Evolutionary conservation across 805 yeast species (phyloP).

Genomic region (Yarrowia divulgata): DNA sequence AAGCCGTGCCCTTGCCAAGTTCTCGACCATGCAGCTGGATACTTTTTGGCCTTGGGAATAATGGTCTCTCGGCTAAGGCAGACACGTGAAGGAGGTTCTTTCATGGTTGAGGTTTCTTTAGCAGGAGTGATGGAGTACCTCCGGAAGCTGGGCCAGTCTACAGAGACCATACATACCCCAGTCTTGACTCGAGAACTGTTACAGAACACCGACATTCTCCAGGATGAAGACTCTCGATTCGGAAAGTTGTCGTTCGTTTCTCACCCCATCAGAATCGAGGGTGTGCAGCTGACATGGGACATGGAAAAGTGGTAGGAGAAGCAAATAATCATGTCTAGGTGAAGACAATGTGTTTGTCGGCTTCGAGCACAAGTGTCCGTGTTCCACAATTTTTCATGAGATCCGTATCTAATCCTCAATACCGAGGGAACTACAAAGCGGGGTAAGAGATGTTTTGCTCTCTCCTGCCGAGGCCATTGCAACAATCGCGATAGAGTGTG

Average conservation of each 20-base stretch:
- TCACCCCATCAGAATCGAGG: conserved; percentile 5
- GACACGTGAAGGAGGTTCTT: conserved; percentile 20
- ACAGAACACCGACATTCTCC: neutral
- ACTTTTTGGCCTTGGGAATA: conserved; percentile 21
- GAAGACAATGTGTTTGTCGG: no score
- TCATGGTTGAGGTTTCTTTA: conserved; percentile 1
- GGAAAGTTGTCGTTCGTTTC: conserved; percentile 5
- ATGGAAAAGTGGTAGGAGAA: neutral
- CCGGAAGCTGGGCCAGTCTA: neutral
- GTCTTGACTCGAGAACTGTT: neutral
- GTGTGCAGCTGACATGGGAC: neutral
- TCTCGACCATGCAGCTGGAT: conserved; percentile 21
- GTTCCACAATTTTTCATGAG: neutral
- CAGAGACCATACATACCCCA: neutral
- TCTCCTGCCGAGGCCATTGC: neutral
- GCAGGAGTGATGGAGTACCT: conserved; percentile 11
- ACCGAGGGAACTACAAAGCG: neutral
- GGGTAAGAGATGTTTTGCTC: conserved; percentile 18
- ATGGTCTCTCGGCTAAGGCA: conserved; percentile 12
- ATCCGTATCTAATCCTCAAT: neutral
- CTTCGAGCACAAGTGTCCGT: neutral
- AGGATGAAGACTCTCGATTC: neutral
- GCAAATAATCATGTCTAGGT: no score
- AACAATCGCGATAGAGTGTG: neutral
- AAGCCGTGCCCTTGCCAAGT: conserved; percentile 28